Percentiles rank a stretch among this genome's conserved stretches.
phyloP scores from a whole-genome alignment of 345 rosid genomes.

The Trapa incisa region DNA sequence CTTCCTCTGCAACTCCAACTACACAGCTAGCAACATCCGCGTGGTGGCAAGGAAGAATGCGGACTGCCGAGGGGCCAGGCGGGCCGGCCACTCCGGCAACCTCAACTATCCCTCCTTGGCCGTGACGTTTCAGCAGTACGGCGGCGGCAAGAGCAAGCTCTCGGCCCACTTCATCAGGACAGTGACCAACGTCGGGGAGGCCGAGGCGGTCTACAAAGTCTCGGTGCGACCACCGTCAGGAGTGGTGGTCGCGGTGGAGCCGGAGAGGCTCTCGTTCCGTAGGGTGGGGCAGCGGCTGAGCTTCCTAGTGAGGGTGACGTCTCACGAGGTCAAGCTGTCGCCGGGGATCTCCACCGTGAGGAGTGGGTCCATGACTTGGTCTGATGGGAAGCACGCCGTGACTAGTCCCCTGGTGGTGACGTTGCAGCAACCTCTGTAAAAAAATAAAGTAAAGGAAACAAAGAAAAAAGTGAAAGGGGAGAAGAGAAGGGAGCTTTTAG shows the following conservation, averaged over 20 bases:
- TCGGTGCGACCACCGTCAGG: slow-evolving; percentile 48
- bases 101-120: slow-evolving; percentile 71
- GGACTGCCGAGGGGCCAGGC: slow-evolving; percentile 49
- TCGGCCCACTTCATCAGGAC: slow-evolving; percentile 68
- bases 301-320: slow-evolving; percentile 47
- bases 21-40: slow-evolving; percentile 45
- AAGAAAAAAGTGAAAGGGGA: too few relatives aligned
- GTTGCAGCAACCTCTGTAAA: slow-evolving; percentile 83
- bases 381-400: slow-evolving; percentile 67
- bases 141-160: slow-evolving; percentile 28
- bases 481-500: neutral
- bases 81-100: slow-evolving; percentile 63
- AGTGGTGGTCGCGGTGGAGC: slow-evolving; percentile 45
- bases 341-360: slow-evolving; percentile 40
- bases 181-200: slow-evolving; percentile 70
- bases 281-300: slow-evolving; percentile 60
- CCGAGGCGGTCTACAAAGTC: slow-evolving; percentile 35
- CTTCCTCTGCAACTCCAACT: slow-evolving; percentile 68
- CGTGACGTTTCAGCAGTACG: slow-evolving; percentile 53
- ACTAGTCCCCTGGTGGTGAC: slow-evolving; percentile 78
- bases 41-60: slow-evolving; percentile 49
- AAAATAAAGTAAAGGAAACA: neutral
- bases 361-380: slow-evolving; percentile 71
- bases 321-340: slow-evolving; percentile 34
- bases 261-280: slow-evolving; percentile 44